Evolutionary conservation across 2,329 filamentous ascomycete species (phyloP), one percentile per base, ranked within the genome.

Genomic region (Pseudogymnoascus sp.): DNA sequence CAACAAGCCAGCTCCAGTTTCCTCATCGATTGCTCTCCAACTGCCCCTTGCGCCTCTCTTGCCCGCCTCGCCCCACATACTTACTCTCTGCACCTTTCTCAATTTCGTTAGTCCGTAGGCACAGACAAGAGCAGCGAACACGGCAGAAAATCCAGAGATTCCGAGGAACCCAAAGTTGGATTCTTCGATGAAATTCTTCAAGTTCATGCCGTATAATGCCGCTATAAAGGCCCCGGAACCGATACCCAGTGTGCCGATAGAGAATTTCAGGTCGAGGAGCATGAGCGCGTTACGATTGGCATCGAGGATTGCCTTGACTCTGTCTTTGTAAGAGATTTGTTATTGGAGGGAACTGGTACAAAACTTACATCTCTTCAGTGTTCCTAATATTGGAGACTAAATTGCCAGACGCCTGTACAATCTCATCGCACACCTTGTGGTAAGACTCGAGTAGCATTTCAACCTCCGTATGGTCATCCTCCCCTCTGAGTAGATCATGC

Each of bases 141-240:
- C 70, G 62, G 88, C 82, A 63, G 90, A 95, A 64, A 84, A 79
- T 16, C 78, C 80, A 2, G 88, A 91, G 64, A 99, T 87, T 61
- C 84, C 84, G 55, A 82, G 82, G 74, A 99, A 97, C 9, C 93
- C 94, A 75, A 91, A 84, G 75, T 91, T 84, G 1, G 90, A 92
- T 73, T 97, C 93, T 78, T 99, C 94, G 69, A 97, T 91, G 75
- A 97, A 97, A 76, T 97, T 97, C 73, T 97, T 95, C 67, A 99
- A 80, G 78, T 99, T 99, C 92, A 97, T 97, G 69, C 94, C 94
- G 81, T 97, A 99, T n/a, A 99, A 85, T n/a, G 92, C 92, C 7
- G 94, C 95, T 70, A 97, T 83, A 72, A 97, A 95, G 59, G 94
- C 97, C 62, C 94, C 94, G 72, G 92, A 91, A 62, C 91, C 93